A percentile compares a stretch with the other conserved stretches of the same genome.
These are phyloP conservation scores for Exophiala sp. DNA, from an alignment of 2,329 filamentous ascomycete genomes.

Conservation along the genomic window DNA sequence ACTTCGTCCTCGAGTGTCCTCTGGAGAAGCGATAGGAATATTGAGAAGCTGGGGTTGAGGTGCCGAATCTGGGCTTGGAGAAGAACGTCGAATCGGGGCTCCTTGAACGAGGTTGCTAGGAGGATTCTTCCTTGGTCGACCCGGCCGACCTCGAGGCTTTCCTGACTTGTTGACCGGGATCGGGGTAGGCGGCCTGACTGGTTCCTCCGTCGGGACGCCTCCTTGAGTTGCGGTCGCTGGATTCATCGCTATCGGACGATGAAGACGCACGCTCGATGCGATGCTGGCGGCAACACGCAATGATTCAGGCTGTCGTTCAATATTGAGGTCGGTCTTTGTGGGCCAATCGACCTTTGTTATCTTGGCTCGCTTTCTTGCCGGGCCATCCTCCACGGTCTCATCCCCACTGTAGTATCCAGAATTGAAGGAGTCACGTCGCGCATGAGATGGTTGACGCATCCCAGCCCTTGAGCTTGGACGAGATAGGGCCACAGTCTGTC, in stretches of 20 bases:
- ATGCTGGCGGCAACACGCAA: conserved; percentile 86
- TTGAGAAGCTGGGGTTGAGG: conserved; percentile 39
- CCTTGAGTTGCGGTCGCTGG: conserved; percentile 31
- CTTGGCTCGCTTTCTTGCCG: conserved; percentile 71
- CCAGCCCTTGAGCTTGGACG: conserved; percentile 25
- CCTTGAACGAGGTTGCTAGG: conserved; percentile 55
- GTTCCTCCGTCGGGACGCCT: conserved; percentile 36
- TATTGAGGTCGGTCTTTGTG: conserved; percentile 58
- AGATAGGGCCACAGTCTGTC: conserved; percentile 16
- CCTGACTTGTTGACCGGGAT: conserved; percentile 32
- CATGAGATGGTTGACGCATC: conserved; percentile 34
- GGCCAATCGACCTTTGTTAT: conserved; percentile 66
- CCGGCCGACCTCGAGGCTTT: conserved; percentile 24
- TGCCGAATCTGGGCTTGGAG: conserved; percentile 37
- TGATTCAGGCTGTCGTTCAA: conserved; percentile 70
- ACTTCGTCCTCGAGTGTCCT: conserved; percentile 46
- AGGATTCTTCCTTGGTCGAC: conserved; percentile 27
- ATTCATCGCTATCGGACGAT: conserved; percentile 61
- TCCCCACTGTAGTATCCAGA: conserved; percentile 67
- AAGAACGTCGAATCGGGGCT: conserved; percentile 49
- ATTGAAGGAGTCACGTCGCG: conserved; percentile 36
- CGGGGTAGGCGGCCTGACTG: conserved; percentile 44
- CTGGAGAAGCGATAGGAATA: conserved; percentile 45
- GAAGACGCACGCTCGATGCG: conserved; percentile 76
- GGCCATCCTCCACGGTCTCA: conserved; percentile 52